These are phyloP conservation scores for Naganishia vishniacii DNA, from an alignment of 768 basidiomycete genomes.

Conservation along the genomic window DNA sequence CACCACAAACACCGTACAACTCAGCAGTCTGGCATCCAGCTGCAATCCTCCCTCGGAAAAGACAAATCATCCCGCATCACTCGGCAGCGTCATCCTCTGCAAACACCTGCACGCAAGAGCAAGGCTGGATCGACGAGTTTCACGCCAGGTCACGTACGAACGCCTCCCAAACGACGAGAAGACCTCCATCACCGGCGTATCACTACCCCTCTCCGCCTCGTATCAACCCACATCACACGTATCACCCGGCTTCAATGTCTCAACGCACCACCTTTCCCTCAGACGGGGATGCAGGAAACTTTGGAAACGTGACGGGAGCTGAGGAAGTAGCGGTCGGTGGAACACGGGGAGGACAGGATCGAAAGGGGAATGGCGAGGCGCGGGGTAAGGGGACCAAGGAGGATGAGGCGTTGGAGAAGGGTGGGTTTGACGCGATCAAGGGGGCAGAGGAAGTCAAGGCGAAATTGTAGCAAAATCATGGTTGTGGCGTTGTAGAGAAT, in stretches of 20 bases:
- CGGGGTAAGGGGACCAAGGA: not conserved
- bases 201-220: not conserved
- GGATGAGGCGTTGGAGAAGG: slow-evolving; percentile 12
- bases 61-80: not conserved
- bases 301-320: not conserved
- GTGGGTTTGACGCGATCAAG: slow-evolving; percentile 5
- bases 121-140: not conserved
- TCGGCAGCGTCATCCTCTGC: too few relatives aligned
- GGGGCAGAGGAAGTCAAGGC: slow-evolving; percentile 16
- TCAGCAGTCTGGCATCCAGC: slow-evolving; percentile 13
- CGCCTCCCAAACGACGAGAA: not conserved
- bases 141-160: not conserved
- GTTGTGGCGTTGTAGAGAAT: not conserved
- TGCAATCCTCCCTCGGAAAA: not conserved
- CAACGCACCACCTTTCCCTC: not conserved
- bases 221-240: not conserved
- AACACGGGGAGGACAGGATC: not conserved
- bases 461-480: not conserved
- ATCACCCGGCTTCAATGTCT: not conserved
- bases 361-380: not conserved
- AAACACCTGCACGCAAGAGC: not conserved
- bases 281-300: not conserved
- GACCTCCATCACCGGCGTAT: not conserved
- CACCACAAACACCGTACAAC: slow-evolving; percentile 7
- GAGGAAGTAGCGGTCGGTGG: not conserved